Evolutionary conservation across 345 rosid genomes (phyloP).

Genomic region (Aquilaria yunnanensis): DNA sequence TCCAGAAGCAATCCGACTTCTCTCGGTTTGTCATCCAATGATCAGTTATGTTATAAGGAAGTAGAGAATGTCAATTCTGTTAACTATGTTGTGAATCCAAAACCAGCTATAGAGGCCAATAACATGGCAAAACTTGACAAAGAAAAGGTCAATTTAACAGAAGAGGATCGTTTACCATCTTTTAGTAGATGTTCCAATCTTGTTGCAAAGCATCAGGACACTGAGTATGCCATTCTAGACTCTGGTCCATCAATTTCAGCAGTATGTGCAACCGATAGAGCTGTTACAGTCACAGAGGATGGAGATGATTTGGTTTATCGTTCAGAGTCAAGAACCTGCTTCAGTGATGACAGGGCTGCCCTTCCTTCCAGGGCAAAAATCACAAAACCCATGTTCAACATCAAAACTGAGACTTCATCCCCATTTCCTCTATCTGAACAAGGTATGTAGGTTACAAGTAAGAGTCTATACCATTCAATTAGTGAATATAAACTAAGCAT

Average conservation of each 20-base stretch:
- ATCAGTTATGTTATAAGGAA: slow-evolving; percentile 10
- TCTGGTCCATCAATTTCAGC: slow-evolving; percentile 10
- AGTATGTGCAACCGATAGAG: slow-evolving; percentile 9
- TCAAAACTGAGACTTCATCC: slow-evolving; percentile 36
- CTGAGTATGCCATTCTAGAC: slow-evolving; percentile 12
- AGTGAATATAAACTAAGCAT: no score
- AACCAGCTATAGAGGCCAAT: slow-evolving; percentile 9
- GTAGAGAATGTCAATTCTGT: slow-evolving; percentile 10
- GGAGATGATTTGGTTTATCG: background rate
- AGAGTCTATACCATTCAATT: no score
- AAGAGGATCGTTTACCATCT: slow-evolving; percentile 17
- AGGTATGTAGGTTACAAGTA: slow-evolving; percentile 28
- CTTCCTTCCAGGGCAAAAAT: background rate
- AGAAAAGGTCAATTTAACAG: slow-evolving; percentile 9
- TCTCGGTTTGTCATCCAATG: slow-evolving; percentile 19
- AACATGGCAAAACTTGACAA: background rate
- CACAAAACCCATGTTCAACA: slow-evolving; percentile 40
- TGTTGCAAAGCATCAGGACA: slow-evolving; percentile 15
- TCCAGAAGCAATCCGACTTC: slow-evolving; percentile 21
- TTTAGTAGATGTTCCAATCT: slow-evolving; percentile 18
- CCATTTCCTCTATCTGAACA: slow-evolving; percentile 29
- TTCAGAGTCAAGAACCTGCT: slow-evolving; percentile 15
- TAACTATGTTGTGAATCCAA: slow-evolving; percentile 2
- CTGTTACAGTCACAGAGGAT: slow-evolving; percentile 7
- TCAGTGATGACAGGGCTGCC: slow-evolving; percentile 9